Base-by-base conservation (phyloP, 495 filamentous ascomycete species). In the Lophiotrema nucula region DNA sequence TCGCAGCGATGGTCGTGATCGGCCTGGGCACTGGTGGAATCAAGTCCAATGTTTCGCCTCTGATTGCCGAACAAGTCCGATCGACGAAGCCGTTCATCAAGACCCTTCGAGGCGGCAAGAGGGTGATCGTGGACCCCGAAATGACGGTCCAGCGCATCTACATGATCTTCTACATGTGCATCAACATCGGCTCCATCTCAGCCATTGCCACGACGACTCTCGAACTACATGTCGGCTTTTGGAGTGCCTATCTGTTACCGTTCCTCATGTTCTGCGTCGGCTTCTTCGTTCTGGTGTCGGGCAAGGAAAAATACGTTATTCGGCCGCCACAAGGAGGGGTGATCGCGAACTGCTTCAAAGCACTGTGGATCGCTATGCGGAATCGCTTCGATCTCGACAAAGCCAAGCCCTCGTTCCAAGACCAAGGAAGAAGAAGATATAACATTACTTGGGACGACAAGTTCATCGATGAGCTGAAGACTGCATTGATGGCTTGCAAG, bases 171-270 rank as follows among this genome's bases (percentile, higher is more conserved):
- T 90, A 90, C 67, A 72, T 81, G 51, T 83, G 84, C 61, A 87
- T 91, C 76, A 92, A 96, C 74, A 60, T 95, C 51, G 89, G 88
- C 15, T 81, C 78, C 45, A 80, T 83, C 58, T 88, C 78, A 57
- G 77, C 82, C 58, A 78, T 83, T 53, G 84, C 81, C 3, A 87
- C 83, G 12, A 79, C 82, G 2, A 84, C 81, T 60, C 76, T 86
- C 71, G 87, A 90, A 70, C 67, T 77, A 56, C 77, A 83, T 62
- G 76, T 85, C 26, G 86, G 83, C 43, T 90, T 86, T 77, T 92
- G 84, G 85, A 79, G 78, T 11, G 84, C 83, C 19, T 91, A 86
- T 72, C 72, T 90, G 44, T 80, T 93, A 28, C 86, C 87, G 27
- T 76, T 81, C 24, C 71, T 79, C 62, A 79, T 82, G 73, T 86